A percentile compares a stretch with the other conserved stretches of the same genome.
These are phyloP conservation scores for Trametes cubensis DNA, from an alignment of 768 basidiomycete species.

Conservation along the genomic window DNA sequence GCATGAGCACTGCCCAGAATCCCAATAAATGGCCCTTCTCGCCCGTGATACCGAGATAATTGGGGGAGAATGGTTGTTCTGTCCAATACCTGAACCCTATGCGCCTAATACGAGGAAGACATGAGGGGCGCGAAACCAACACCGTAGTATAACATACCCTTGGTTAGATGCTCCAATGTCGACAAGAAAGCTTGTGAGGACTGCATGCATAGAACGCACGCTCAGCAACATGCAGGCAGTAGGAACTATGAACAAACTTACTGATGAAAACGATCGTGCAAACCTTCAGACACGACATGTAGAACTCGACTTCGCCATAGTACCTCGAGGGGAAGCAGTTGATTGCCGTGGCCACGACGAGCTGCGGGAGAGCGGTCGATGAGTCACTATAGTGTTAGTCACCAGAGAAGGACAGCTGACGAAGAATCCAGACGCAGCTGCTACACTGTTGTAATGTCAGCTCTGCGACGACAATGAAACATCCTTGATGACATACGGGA, in stretches of 20 bases:
- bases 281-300: conserved; percentile 37
- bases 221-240: conserved; percentile 32
- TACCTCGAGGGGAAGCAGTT: conserved; percentile 32
- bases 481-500: conserved; percentile 4
- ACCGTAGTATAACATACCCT: conserved; percentile 10
- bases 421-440: conserved; percentile 26
- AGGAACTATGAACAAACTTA: conserved; percentile 27
- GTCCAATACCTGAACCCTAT: conserved; percentile 30
- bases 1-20: conserved; percentile 36
- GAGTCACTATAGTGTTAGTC: conserved; percentile 27
- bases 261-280: conserved; percentile 36
- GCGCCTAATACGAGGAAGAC: conserved; percentile 1
- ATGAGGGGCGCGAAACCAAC: not conserved
- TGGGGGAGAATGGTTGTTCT: conserved; percentile 25
- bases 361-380: conserved; percentile 27
- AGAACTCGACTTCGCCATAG: conserved; percentile 36
- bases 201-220: not conserved
- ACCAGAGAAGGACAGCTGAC: conserved; percentile 32
- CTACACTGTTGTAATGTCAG: conserved; percentile 2
- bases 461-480: not conserved
- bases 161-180: conserved; percentile 29
- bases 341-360: conserved; percentile 25
- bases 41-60: conserved; percentile 37
- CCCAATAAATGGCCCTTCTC: conserved; percentile 38
- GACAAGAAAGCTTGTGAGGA: conserved; percentile 26